Evolutionary conservation across 192 early-diverging fungal species (phyloP), one percentile per base, ranked within the genome.

Genomic region (Coemansia sp.): DNA sequence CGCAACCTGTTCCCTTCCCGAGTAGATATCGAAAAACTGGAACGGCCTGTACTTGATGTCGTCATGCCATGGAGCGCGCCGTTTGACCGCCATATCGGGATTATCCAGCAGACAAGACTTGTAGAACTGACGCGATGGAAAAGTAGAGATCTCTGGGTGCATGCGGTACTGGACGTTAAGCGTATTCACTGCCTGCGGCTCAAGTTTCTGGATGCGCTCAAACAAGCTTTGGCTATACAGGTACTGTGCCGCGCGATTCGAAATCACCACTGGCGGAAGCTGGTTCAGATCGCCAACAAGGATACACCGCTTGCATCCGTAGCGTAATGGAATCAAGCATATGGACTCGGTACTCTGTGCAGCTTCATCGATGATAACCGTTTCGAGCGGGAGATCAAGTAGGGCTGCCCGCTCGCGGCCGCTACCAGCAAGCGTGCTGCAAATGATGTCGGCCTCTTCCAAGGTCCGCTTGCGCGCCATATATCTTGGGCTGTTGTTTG

Each of bases 121-220:
- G 74, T 99, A 99, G 63, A 99, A 97, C 35, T 87, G 75, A 2
- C 70, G 63, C 22, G 86, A 90, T 2, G 94, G 94, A 59, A 97
- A 93, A 9, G 32, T 53, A 38, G 92, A 93, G 22, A 99, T 96
- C 23, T 88, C 83, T 0, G 95, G 93, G 68, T 99, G 93, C 96
- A 99, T 97, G 65, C 95, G 91, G 74, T 97, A 99, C 83, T 98
- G 95, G 49, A 95, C 95, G 63, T 89, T 93, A 38, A 98, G 75
- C 46, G 97, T 73, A 62, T 86, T 85, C 13, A 96, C 89, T 4
- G 75, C 74, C 4, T 87, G 60, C 1, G 90, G 90, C 17, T 8
- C 38, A 40, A 11, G 7, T 5, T 40, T 40, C 11, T 40, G 38
- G 38, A 40, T 8, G 9, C 38, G 7, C 11, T 11, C 9, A 13